Evolutionary conservation across 2,329 filamentous ascomycete genomes (phyloP), one percentile per base, ranked within the genome.

Genomic region (Setomelanomma holmii): DNA sequence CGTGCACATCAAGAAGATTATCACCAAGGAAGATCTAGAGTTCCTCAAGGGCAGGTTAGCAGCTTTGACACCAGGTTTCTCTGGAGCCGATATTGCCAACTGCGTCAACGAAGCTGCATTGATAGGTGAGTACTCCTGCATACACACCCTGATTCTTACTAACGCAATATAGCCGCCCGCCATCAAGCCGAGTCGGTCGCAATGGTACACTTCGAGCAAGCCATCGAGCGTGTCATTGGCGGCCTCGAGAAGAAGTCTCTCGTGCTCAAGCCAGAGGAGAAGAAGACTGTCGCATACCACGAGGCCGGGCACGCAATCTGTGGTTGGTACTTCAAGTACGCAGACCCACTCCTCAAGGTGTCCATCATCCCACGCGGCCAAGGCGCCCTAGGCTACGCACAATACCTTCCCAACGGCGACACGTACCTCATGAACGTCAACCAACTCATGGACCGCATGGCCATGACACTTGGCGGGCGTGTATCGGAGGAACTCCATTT

Each of bases 401-500:
- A 99, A 76, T 98, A 98, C 74, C 84, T 99, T n/a, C 95, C 95
- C 1, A 84, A 88, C 19, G 87, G 88, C 50, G 95, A 99, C 71
- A 91, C 91, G 7, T 98, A 98, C 75, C 84, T 99, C 59, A 95
- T 99, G 93, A 96, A 89, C 70, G 88, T 91, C 59, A 88, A 93
- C 73, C 95, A 99, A 78, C 83, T 99, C 36, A 96, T 98, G 91
- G 95, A 99, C 75, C 92, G 95, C 64, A 99, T 99, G 95, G 95
- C 95, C 60, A 99, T 99, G 95, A 97, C 93, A 2, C 87, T 99
- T 49, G 95, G 93, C 64, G 95, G 95, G 1, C 91, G 95, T 61
- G 90, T 99, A 20, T 95, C 89, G 17, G 95, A 99, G 78, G 95
- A 99, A 76, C 80, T 99, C 6, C 93, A 99, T 78, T 99, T 99